phyloP scores from a whole-genome alignment of 2,329 filamentous ascomycete genomes.

The Diaporthe caulivora region DNA sequence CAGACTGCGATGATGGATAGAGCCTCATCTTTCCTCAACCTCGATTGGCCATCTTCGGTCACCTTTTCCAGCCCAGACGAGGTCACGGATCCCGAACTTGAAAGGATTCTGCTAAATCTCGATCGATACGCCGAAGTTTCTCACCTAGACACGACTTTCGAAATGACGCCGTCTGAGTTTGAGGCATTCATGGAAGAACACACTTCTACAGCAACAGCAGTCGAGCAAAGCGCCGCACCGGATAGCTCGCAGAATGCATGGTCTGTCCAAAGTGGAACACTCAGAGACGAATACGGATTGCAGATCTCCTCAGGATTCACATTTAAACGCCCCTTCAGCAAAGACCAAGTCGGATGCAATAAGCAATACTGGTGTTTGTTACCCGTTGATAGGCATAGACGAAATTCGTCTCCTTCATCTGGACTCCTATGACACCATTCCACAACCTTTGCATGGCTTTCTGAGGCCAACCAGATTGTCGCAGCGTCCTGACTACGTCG shows the following conservation, averaged over 20 bases:
- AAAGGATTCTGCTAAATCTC: neutral
- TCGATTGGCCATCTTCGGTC: constrained; percentile 13
- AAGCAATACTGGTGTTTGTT: neutral
- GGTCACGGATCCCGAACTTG: neutral
- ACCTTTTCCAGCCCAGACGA: neutral
- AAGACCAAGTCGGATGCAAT: rapidly evolving
- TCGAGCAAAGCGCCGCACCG: neutral
- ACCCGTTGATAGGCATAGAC: neutral
- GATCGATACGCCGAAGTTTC: neutral
- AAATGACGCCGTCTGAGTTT: neutral
- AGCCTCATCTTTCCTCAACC: neutral
- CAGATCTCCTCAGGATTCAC: no score
- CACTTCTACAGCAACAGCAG: no score
- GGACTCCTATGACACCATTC: neutral
- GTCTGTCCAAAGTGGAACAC: no score
- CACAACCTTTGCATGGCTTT: neutral
- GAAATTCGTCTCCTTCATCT: constrained; percentile 9
- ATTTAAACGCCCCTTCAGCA: no score
- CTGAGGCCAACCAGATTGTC: neutral
- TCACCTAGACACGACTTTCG: neutral
- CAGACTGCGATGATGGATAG: neutral
- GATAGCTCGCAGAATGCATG: neutral
- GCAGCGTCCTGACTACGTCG: neutral
- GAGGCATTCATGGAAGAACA: neutral
- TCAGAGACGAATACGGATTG: rapidly evolving